These are phyloP conservation scores for Scopulariopsis brevicaulis DNA, from an alignment of 2,329 filamentous ascomycete genomes.

Conservation along the genomic window DNA sequence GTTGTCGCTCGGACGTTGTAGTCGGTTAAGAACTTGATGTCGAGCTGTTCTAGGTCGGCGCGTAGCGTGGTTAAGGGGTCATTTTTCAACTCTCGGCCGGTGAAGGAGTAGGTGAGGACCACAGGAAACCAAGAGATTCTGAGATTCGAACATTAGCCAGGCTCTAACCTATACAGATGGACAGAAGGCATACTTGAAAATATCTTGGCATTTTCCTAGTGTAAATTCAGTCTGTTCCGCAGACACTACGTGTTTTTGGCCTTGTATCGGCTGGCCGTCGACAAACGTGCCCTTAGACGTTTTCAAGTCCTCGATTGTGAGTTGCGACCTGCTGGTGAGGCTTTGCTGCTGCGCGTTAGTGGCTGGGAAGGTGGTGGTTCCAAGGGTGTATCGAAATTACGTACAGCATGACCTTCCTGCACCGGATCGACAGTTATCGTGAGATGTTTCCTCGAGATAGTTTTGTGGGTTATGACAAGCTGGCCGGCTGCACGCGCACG, in stretches of 20 bases:
- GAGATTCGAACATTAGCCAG: neutral
- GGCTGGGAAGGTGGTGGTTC: neutral
- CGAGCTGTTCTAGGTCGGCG: conserved; percentile 64
- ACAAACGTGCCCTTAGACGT: conserved; percentile 77
- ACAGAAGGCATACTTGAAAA: conserved; percentile 39
- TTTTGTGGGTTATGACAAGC: conserved; percentile 40
- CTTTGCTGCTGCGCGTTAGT: conserved; percentile 34
- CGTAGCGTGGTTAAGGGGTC: conserved; percentile 53
- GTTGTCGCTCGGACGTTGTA: conserved; percentile 65
- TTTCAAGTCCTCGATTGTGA: conserved; percentile 68
- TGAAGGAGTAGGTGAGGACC: conserved; percentile 72
- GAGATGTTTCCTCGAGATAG: conserved; percentile 82
- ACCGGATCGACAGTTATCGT: conserved; percentile 62
- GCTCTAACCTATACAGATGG: neutral
- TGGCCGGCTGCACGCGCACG: neutral
- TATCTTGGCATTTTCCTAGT: conserved; percentile 57
- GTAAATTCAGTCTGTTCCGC: conserved; percentile 51
- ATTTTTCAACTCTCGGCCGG: conserved; percentile 56
- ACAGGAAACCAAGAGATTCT: conserved; percentile 72
- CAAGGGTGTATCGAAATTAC: conserved; percentile 12
- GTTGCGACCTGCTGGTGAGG: conserved; percentile 51
- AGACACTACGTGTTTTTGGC: conserved; percentile 40
- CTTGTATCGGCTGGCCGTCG: conserved; percentile 61
- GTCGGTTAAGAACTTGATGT: conserved; percentile 72
- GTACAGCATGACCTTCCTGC: conserved; percentile 53